These are phyloP conservation scores for Clarireedia sp. DNA, from an alignment of 2,329 filamentous ascomycete genomes.

Conservation along the genomic window DNA sequence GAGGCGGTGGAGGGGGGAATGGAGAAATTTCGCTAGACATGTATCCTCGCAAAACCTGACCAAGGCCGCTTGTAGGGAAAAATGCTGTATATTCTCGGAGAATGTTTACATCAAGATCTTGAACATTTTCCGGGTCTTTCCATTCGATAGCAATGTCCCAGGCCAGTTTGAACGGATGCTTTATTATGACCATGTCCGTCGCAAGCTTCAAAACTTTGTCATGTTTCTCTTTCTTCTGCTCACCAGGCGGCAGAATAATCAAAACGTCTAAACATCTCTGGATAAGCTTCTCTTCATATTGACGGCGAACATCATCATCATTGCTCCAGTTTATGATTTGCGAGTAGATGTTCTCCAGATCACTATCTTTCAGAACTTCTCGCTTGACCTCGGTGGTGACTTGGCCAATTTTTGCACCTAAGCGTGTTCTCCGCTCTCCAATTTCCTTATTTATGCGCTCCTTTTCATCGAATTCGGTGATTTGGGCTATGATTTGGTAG, in stretches of 20 bases:
- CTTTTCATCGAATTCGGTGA: constrained; percentile 78
- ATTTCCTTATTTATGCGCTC: constrained; percentile 86
- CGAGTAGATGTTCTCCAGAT: constrained; percentile 72
- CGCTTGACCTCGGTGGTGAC: constrained; percentile 82
- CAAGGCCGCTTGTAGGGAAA: constrained; percentile 77
- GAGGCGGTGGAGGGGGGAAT: constrained; percentile 47
- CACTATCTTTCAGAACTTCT: constrained; percentile 70
- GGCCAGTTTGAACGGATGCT: constrained; percentile 79
- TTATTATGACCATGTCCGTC: constrained; percentile 91
- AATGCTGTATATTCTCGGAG: constrained; percentile 72
- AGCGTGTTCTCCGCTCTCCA: constrained; percentile 75
- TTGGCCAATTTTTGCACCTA: constrained; percentile 75
- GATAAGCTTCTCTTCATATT: constrained; percentile 85
- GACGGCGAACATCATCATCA: constrained; percentile 76
- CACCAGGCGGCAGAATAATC: constrained; percentile 54
- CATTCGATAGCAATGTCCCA: constrained; percentile 91
- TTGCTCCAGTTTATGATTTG: constrained; percentile 83
- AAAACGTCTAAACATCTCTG: constrained; percentile 74
- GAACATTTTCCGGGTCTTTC: constrained; percentile 67
- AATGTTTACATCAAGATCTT: constrained; percentile 70
- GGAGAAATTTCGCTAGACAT: constrained; percentile 78
- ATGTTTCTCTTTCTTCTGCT: constrained; percentile 61
- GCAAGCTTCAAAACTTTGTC: constrained; percentile 68
- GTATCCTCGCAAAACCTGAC: constrained; percentile 74
- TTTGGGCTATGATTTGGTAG: constrained; percentile 74